phyloP scores from a whole-genome alignment of 441 rosid species.

The Jatropha podagrica region DNA sequence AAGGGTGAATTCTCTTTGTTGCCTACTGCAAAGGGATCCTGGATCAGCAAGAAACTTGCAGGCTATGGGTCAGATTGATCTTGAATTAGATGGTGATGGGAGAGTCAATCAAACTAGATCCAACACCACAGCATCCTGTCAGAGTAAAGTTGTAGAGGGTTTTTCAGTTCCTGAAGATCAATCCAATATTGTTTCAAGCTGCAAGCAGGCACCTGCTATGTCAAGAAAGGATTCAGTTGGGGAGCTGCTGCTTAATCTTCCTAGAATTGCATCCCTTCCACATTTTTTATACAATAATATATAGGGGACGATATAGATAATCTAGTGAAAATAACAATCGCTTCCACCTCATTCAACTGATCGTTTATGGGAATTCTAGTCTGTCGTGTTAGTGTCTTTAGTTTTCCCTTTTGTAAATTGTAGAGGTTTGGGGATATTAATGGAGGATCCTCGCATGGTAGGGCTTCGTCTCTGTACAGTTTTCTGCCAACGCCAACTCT shows the following conservation, averaged over 20 bases:
- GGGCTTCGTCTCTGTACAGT: background rate
- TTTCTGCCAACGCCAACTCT: background rate
- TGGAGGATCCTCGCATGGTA: slow-evolving; percentile 27
- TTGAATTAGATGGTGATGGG: slow-evolving; percentile 14
- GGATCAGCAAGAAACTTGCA: slow-evolving; percentile 24
- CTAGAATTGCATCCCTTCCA: slow-evolving; percentile 58
- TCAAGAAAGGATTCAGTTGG: slow-evolving; percentile 50
- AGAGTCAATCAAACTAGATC: slow-evolving; percentile 12
- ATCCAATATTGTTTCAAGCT: slow-evolving; percentile 15
- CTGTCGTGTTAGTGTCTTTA: background rate
- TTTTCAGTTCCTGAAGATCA: slow-evolving; percentile 13
- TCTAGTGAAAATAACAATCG: slow-evolving; percentile 12
- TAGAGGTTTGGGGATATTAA: slow-evolving; percentile 26
- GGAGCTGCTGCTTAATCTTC: slow-evolving; percentile 58
- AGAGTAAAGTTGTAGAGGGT: slow-evolving; percentile 10
- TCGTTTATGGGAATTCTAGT: background rate
- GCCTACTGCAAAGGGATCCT: slow-evolving; percentile 50
- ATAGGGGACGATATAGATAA: slow-evolving; percentile 36
- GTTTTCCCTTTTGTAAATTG: background rate
- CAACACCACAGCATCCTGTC: slow-evolving; percentile 6
- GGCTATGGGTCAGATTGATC: slow-evolving; percentile 7
- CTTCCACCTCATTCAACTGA: background rate
- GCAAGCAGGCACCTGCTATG: slow-evolving; percentile 28
- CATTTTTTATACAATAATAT: slow-evolving; percentile 35
- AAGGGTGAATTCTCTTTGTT: slow-evolving; percentile 52